phyloP scores from a whole-genome alignment of 352 stramenopile genomes.

The Phytophthora kernoviae region DNA sequence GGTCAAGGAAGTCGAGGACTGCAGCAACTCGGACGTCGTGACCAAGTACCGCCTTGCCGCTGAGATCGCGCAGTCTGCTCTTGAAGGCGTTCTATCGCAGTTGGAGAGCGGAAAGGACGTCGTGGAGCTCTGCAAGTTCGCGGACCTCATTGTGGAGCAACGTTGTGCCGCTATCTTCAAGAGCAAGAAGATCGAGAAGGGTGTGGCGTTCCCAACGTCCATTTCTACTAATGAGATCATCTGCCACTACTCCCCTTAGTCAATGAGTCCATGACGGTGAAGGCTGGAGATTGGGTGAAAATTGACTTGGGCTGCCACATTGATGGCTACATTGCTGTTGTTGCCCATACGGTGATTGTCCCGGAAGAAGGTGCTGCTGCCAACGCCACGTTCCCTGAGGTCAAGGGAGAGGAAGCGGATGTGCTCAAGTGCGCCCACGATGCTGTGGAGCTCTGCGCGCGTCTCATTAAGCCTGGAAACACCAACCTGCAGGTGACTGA shows the following conservation, averaged over 20 bases:
- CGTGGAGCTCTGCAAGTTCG: constrained; percentile 95
- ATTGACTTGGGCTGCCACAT: constrained; percentile 99
- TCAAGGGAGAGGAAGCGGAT: constrained; percentile 88
- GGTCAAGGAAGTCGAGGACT: constrained; percentile 80
- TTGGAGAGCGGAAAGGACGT: constrained; percentile 93
- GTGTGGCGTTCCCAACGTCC: constrained; percentile 99
- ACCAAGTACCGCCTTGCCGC: constrained; percentile 98
- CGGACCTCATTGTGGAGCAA: constrained; percentile 84
- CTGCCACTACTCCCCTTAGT: constrained; percentile 98
- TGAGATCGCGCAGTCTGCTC: constrained; percentile 98
- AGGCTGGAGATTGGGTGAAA: constrained; percentile 90
- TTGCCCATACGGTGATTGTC: constrained; percentile 98
- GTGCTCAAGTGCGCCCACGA: constrained; percentile 97
- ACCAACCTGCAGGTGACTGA: constrained; percentile 97
- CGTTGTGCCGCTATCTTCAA: constrained; percentile 95
- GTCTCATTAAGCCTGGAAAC: constrained; percentile 97
- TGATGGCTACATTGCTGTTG: constrained; percentile 99
- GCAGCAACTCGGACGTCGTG: constrained; percentile 92
- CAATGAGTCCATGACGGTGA: constrained; percentile 78
- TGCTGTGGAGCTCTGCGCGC: constrained; percentile 95
- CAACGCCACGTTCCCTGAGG: constrained; percentile 58
- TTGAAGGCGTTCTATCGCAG: constrained; percentile 96
- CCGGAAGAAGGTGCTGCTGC: constrained; percentile 70
- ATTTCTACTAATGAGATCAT: constrained; percentile 99
- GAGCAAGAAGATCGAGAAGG: constrained; percentile 97